A percentile compares a stretch with the other conserved stretches of the same genome.
phyloP scores from a whole-genome alignment of 192 early-diverging fungal species.

The Paraglomus brasilianum region DNA sequence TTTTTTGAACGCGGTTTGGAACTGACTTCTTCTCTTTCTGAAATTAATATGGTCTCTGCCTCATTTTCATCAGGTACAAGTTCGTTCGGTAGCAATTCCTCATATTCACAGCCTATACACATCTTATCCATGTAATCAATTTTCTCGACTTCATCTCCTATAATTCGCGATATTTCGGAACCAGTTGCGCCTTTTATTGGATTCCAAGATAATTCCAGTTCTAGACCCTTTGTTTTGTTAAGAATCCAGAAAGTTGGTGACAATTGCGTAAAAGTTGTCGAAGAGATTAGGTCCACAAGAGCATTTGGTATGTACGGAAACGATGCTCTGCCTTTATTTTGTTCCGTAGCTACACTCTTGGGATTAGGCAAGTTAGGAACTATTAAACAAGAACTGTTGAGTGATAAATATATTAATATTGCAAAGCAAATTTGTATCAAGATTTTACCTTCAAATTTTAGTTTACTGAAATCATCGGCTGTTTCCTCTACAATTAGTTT shows the following conservation, averaged over 20 bases:
- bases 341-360: background rate
- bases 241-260: background rate
- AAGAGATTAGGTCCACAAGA: background rate
- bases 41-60: background rate
- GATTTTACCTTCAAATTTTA: conserved; percentile 26
- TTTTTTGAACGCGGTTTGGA: background rate
- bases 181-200: conserved; percentile 9
- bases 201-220: conserved; percentile 27
- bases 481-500: background rate
- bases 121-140: background rate
- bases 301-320: background rate
- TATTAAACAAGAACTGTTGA: background rate
- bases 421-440: background rate
- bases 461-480: conserved; percentile 9
- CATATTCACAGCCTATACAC: background rate
- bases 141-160: background rate
- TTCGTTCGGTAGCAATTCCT: background rate
- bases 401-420: background rate
- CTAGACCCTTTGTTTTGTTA: conserved; percentile 11
- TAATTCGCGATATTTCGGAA: background rate
- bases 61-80: too few relatives aligned
- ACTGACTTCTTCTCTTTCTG: background rate
- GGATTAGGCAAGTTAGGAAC: conserved; percentile 21
- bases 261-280: background rate
- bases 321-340: background rate